Evolutionary conservation across 179 eudicot genomes (phyloP), one percentile per base, ranked within the genome.

Genomic region (Monotropa hypopitys): DNA sequence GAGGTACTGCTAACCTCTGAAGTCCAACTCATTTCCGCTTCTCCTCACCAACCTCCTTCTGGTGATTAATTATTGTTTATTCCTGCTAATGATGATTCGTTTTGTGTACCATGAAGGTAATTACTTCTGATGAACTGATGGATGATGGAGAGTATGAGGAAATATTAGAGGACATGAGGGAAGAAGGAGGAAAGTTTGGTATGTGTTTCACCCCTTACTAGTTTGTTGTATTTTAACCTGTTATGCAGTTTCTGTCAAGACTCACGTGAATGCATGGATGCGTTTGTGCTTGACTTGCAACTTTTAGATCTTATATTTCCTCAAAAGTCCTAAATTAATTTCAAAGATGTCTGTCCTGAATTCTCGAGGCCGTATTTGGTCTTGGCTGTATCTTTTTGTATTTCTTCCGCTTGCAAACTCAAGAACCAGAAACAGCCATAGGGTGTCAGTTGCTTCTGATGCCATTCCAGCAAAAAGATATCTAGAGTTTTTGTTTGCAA

Each of bases 181-280:
- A 91, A 42, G 97, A 91, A 83, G 86, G 96, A 82, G 86, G 81
- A 51, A 92, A 92, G 73, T 92, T 88, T 84, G 97, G 97, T 92
- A 76, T 77, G 78, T 85, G 68, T 56, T 80, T 77, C 9, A 28
- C 54, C 63, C 63, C 72, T 42, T 38, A 18, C 11, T 53, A 30
- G 46, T 59, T 38, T 38, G 15, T 5, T 72, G 35, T 47, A 7
- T 15, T 67, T 73, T 30, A 16, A 23, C 54, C 16, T 30, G 15
- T 38, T 59, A 33, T 43, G 63, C 35, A n/a, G n/a, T 33, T 33
- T n/a, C 38, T 66, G 13, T 40, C 38, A 23, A 16, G 46, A 16
- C 28, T 11, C 40, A 38, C 40, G 40, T 38, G 40, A 9, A 51
- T 4, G 28, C n/a, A n/a, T 46, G 56, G 33, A 23, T 70, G 16